These are phyloP conservation scores for Tolypocladium endophyticum DNA, from an alignment of 2,329 filamentous ascomycete genomes.

Conservation along the genomic window DNA sequence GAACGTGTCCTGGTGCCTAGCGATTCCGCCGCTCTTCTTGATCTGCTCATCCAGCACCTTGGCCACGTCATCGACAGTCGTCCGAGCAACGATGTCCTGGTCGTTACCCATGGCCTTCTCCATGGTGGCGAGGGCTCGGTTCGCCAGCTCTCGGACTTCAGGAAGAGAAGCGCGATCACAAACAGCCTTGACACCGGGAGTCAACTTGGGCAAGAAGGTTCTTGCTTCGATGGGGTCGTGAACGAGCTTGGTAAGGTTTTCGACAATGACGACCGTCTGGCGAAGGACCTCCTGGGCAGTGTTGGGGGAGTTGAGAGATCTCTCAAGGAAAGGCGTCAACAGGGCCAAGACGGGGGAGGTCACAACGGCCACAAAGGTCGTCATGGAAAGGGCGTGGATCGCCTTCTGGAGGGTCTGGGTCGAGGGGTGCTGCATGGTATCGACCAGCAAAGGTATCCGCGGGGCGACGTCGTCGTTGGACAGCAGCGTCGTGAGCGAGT, in stretches of 20 bases:
- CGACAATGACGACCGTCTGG: conserved; percentile 91
- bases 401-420: conserved; percentile 84
- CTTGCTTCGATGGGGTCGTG: conserved; percentile 91
- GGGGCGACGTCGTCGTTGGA: conserved; percentile 96
- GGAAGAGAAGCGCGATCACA: conserved; percentile 82
- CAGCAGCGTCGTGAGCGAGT: conserved; percentile 74
- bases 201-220: conserved; percentile 88
- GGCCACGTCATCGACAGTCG: conserved; percentile 61
- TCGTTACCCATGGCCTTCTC: conserved; percentile 81
- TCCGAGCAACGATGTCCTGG: conserved; percentile 55
- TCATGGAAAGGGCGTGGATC: conserved; percentile 92
- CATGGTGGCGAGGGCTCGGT: conserved; percentile 75
- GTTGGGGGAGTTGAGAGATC: conserved; percentile 80
- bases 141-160: conserved; percentile 85
- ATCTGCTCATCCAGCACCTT: conserved; percentile 67
- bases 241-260: conserved; percentile 96
- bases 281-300: conserved; percentile 91
- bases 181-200: conserved; percentile 85
- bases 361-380: conserved; percentile 95
- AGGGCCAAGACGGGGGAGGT: conserved; percentile 92
- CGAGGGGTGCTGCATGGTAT: conserved; percentile 91
- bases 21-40: conserved; percentile 55
- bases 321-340: conserved; percentile 86
- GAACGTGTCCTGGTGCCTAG: conserved; percentile 51
- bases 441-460: conserved; percentile 81